These are phyloP conservation scores for Friedmanniomyces endolithicus DNA, from an alignment of 495 filamentous ascomycete species.

Conservation along the genomic window DNA sequence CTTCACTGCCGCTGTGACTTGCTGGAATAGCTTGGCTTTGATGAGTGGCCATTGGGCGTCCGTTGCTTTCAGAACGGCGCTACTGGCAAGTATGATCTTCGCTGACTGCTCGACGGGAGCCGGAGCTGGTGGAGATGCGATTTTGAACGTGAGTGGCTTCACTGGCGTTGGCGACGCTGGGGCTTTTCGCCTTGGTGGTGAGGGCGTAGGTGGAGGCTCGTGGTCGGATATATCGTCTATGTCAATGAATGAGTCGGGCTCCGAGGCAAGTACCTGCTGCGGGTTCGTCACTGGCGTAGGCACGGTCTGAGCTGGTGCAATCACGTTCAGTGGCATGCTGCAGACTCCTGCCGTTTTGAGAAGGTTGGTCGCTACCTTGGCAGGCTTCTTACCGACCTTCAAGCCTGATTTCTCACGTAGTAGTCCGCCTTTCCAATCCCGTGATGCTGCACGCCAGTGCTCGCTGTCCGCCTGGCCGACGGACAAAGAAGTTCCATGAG, in stretches of 20 bases:
- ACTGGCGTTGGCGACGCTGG: constrained; percentile 7
- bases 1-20: constrained; percentile 56
- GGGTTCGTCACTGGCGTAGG: background rate
- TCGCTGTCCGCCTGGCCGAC: constrained; percentile 11
- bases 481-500: constrained; percentile 17
- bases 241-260: constrained; percentile 13
- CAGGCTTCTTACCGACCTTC: background rate
- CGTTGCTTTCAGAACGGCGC: constrained; percentile 1
- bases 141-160: constrained; percentile 6
- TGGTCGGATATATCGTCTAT: constrained; percentile 31
- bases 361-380: background rate
- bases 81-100: background rate
- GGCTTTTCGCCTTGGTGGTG: constrained; percentile 25
- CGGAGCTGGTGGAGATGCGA: background rate
- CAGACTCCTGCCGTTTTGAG: background rate
- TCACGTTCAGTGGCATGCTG: background rate
- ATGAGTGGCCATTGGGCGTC: constrained; percentile 17
- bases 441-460: constrained; percentile 20
- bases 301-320: background rate
- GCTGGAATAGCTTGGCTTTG: constrained; percentile 34
- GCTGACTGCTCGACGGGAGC: background rate
- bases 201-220: constrained; percentile 23
- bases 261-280: background rate
- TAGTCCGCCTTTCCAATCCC: constrained; percentile 18
- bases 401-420: constrained; percentile 4